Evolutionary conservation across 148 eudicot genomes (phyloP).

Genomic region (Rheum nobile): DNA sequence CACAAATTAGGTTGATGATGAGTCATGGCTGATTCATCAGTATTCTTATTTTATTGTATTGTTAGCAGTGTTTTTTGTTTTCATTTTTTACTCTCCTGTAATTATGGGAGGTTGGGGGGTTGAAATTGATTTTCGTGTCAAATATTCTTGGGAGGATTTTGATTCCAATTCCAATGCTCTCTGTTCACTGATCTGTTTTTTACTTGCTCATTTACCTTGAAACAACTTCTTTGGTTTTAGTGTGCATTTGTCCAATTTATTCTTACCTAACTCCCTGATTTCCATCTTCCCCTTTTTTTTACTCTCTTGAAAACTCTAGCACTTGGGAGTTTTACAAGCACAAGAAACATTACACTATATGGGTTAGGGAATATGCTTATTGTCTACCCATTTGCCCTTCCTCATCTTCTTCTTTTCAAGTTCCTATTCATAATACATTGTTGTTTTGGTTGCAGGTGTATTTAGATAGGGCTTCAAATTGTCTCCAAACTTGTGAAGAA

Average conservation of each 20-base stretch:
- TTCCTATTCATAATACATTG: neutral
- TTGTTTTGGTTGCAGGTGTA: neutral
- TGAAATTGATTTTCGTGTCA: slow-evolving; percentile 5
- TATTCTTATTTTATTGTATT: neutral
- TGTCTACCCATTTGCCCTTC: slow-evolving; percentile 1
- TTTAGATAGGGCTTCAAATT: neutral
- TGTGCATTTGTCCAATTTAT: neutral
- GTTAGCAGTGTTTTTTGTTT: neutral
- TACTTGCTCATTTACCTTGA: neutral
- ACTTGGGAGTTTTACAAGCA: neutral
- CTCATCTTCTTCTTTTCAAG: neutral
- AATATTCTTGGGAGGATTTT: slow-evolving; percentile 7
- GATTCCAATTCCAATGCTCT: slow-evolving; percentile 10
- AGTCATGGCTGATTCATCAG: neutral
- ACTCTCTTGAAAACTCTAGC: neutral
- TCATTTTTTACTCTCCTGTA: neutral
- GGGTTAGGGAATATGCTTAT: neutral
- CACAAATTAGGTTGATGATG: neutral
- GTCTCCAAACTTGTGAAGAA: neutral
- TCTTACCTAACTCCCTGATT: neutral
- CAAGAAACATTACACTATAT: slow-evolving; percentile 1
- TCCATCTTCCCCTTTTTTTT: neutral
- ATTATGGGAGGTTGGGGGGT: neutral
- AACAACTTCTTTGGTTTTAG: slow-evolving; percentile 7
- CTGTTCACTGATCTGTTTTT: slow-evolving; percentile 4